Percentiles rank a stretch among this genome's conserved stretches.
Conservation (phyloP, 768 basidiomycete species). For the Cystobasidium ongulense region DNA sequence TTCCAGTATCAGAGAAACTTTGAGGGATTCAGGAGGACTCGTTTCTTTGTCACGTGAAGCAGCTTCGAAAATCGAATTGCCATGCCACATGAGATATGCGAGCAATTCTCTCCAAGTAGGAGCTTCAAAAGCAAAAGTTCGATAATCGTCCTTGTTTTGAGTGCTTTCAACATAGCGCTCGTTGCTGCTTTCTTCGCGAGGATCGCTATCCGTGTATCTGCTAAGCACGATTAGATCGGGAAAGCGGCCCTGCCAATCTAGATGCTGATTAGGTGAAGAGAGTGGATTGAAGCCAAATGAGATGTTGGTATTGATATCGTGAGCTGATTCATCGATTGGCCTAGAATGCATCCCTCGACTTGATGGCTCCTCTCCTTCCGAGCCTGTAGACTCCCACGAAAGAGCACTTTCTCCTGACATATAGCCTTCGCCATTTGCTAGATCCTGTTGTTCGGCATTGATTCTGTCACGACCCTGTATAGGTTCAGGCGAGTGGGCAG, state of each 20-base stretch:
- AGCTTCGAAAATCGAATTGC: slow-evolving; percentile 20
- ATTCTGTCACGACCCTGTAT: neutral
- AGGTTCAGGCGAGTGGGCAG: neutral
- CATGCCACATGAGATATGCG: slow-evolving; percentile 29
- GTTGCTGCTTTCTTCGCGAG: neutral
- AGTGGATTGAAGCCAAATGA: slow-evolving; percentile 30
- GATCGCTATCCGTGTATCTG: neutral
- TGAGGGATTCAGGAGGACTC: neutral
- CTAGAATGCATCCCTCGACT: neutral
- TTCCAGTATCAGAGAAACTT: slow-evolving; percentile 24
- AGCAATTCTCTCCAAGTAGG: slow-evolving; percentile 27
- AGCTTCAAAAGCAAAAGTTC: slow-evolving; percentile 15
- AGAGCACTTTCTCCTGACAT: slow-evolving; percentile 11
- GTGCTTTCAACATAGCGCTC: neutral
- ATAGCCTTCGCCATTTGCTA: neutral
- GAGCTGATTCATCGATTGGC: slow-evolving; percentile 8
- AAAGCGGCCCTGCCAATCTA: slow-evolving; percentile 27
- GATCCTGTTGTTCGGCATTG: neutral
- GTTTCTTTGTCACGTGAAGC: neutral
- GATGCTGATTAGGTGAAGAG: slow-evolving; percentile 10
- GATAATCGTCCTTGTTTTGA: slow-evolving; percentile 13
- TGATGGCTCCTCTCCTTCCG: neutral
- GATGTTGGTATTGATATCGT: slow-evolving; percentile 24
- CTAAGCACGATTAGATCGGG: slow-evolving; percentile 16
- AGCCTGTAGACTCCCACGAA: slow-evolving; percentile 18